Base-by-base conservation (phyloP, 495 filamentous ascomycete genomes). In the Penicillium crystallinum region DNA sequence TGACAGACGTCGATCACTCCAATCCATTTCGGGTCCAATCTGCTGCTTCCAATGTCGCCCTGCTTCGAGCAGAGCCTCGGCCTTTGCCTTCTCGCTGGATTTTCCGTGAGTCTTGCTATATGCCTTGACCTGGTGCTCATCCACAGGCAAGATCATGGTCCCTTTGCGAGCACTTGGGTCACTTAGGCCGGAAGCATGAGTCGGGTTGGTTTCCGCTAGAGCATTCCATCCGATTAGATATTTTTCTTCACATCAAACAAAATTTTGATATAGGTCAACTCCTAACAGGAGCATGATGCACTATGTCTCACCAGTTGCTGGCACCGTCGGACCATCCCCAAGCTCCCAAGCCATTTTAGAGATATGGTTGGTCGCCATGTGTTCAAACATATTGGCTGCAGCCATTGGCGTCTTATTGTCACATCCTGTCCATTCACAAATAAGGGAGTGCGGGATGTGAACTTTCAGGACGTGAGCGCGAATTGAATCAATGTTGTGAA, bases 401-500 rank as follows among this genome's bases (percentile, higher is more conserved):
- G 62, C 55, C 46, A 52, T 54, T 9, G 52, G 61, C 38, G 41
- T 61, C 21, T 10, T 9, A n/a, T 45, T 47, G 0, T 49, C 25
- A 40, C 74, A 77, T 8, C 40, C 60, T 18, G 59, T 46, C 74
- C 74, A 77, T 18, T 38, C 53, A 43, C 74, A 77, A 12, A 27
- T 53, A 34, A 61, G 64, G 54, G 40, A 59, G 31, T 67, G 53
- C 1, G 63, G 62, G 4, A 71, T 59, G 35, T 76, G 88, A 5
- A 83, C 68, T 47, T 83, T 78, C 27, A 74, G 57, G 18, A 91
- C 60, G 62, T 95, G 89, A 46, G 77, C 80, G 48, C 81, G 80
- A 18, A 93, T 73, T 0, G 83, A 83, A 2, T 84, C 78, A 29
- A 90, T 62, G 60, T 91, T 91, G 55, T 92, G 88, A 3, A 93